Conservation (phyloP, 306 rosid genomes). For the Medicago ruthenica region DNA sequence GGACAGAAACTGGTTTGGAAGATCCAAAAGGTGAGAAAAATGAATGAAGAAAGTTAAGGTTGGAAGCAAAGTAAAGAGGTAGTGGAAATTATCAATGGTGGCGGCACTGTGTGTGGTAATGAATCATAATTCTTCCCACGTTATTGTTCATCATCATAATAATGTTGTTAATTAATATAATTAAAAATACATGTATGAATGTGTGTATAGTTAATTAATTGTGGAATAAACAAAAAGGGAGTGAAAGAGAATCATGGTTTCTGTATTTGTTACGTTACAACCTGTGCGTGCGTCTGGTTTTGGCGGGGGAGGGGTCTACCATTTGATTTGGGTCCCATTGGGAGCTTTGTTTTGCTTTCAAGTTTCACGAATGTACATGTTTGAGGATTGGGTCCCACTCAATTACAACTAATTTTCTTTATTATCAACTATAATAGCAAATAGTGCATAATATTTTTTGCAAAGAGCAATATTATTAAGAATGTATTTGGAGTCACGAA, state of each 20-base stretch:
- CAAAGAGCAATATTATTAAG: too few relatives aligned
- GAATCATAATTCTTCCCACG: slow-evolving; percentile 34
- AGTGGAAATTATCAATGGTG: slow-evolving; percentile 29
- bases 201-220: not conserved
- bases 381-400: slow-evolving; percentile 12
- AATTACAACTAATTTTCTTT: slow-evolving; percentile 22
- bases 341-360: slow-evolving; percentile 48
- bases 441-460: too few relatives aligned
- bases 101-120: not conserved
- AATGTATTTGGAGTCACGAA: too few relatives aligned
- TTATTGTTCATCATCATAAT: slow-evolving; percentile 24
- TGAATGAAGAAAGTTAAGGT: slow-evolving; percentile 24
- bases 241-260: slow-evolving; percentile 7
- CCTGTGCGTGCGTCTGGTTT: slow-evolving; percentile 27
- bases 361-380: slow-evolving; percentile 47
- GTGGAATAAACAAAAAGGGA: slow-evolving; percentile 12
- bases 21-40: slow-evolving; percentile 52
- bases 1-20: slow-evolving; percentile 25
- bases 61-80: slow-evolving; percentile 31
- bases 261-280: slow-evolving; percentile 33
- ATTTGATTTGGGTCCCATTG: slow-evolving; percentile 37
- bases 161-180: too few relatives aligned
- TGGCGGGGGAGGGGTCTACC: slow-evolving; percentile 34
- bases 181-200: slow-evolving; percentile 12
- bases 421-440: not conserved